Evolutionary conservation across 2,329 filamentous ascomycete genomes (phyloP), one percentile per base, ranked within the genome.

Genomic region (Aschersonia sp.): DNA sequence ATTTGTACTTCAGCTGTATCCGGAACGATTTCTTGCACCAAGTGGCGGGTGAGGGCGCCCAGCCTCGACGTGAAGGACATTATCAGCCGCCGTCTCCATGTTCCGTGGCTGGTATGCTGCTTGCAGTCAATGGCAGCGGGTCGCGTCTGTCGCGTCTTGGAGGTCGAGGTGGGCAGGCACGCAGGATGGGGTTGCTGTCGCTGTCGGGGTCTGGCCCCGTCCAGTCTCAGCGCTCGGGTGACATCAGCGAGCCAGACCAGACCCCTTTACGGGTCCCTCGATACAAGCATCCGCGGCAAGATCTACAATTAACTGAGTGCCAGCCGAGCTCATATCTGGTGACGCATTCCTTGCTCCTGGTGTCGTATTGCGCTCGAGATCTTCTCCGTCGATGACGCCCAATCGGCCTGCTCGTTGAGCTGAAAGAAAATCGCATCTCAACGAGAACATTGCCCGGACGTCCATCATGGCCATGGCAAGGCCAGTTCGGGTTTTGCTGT

Each of bases 401-500:
- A 41, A 22, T 9, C 14, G 5, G 40, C 9, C 9, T 7, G 40
- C 11, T 22, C 7, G 40, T 7, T n/a, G 40, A n/a, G 22, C 22
- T 22, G 22, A 22, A 22, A 22, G 2, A n/a, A 43, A 44, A 6
- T 29, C 12, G 22, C 32, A n/a, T 22, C 6, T 32, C 41, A 14
- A 41, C 37, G 14, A 47, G 22, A 40, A 45, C 10, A 35, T 22
- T 37, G 35, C 45, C 37, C 40, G 41, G 43, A n/a, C 39, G 30
- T 40, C 47, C n/a, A 37, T 45, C 47, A 95, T 95, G 88, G 86
- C 84, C 59, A 73, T 95, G 62, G 86, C 87, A 60, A 82, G 83
- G 70, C 86, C 87, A 49, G 83, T 95, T 62, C 81, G 89, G 67
- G 79, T 84, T 59, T 71, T 95, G 60, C 83, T 79, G 55, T 74